phyloP scores from a whole-genome alignment of 2,329 filamentous ascomycete species.

The Gliomastix tumulicola region DNA sequence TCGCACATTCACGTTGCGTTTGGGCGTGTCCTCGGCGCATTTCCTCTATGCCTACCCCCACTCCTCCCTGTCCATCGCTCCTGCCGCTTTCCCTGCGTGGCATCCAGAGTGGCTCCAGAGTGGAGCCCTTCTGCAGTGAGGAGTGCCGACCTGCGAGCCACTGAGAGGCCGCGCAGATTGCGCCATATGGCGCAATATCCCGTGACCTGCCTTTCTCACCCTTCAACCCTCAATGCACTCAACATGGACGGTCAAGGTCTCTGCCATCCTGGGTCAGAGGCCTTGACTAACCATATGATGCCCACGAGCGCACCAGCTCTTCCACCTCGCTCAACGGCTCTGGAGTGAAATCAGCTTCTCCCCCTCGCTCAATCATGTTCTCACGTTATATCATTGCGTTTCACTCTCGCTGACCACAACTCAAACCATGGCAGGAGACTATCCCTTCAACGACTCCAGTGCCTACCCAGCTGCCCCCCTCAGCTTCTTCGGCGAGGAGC shows the following conservation, averaged over 20 bases:
- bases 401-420: too few species aligned
- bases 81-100: background rate
- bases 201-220: conserved; percentile 36
- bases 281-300: conserved; percentile 1
- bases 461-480: conserved; percentile 43
- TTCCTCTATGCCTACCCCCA: too few species aligned
- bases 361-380: too few species aligned
- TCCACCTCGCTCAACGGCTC: background rate
- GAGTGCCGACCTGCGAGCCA: too few species aligned
- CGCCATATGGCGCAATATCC: conserved; percentile 53
- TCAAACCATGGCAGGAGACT: conserved; percentile 48
- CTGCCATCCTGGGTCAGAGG: background rate
- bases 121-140: too few species aligned
- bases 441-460: conserved; percentile 49
- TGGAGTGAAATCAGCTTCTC: background rate
- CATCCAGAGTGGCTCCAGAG: too few species aligned
- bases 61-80: background rate
- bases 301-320: background rate
- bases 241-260: too few species aligned
- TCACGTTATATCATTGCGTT: too few species aligned
- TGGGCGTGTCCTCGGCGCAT: too few species aligned
- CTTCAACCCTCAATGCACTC: too few species aligned
- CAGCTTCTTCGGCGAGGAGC: conserved; percentile 26
- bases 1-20: too few species aligned
- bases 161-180: conserved; percentile 29